Percentiles rank a stretch among this genome's conserved stretches.
Evolutionary conservation across 73 alveolate genomes (phyloP).

Genomic region (Blepharisma japonicum): DNA sequence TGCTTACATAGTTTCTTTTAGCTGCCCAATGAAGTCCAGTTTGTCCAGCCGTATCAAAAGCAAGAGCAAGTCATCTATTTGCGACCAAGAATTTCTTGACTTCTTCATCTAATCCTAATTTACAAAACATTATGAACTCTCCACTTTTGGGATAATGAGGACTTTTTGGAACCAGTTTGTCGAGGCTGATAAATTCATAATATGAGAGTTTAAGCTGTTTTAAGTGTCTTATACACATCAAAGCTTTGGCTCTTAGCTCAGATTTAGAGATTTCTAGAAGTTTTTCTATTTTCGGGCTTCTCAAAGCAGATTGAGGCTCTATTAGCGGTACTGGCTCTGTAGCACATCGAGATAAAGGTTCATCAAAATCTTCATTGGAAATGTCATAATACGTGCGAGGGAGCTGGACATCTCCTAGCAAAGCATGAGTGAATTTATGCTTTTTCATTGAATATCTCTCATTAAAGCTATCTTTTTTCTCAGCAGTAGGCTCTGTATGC

Average conservation of each 20-base stretch:
- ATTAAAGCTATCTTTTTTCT: neutral
- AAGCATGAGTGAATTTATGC: neutral
- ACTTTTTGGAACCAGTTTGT: neutral
- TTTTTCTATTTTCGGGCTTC: neutral
- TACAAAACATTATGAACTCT: neutral
- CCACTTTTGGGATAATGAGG: neutral
- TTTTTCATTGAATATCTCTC: neutral
- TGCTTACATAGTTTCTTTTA: constrained; percentile 15
- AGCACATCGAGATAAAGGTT: neutral
- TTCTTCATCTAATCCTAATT: neutral
- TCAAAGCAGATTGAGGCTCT: neutral
- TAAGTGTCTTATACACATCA: neutral
- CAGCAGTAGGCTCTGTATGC: neutral
- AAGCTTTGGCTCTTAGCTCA: neutral
- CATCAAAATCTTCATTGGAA: too few species aligned
- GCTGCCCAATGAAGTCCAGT: constrained; percentile 36
- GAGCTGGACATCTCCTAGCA: neutral
- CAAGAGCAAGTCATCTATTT: neutral
- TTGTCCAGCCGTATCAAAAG: neutral
- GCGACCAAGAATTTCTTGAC: neutral
- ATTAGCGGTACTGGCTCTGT: neutral
- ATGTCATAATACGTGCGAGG: neutral
- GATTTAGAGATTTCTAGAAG: neutral
- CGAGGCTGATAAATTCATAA: neutral
- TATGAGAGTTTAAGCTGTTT: neutral